Evolutionary conservation across 2,329 filamentous ascomycete genomes (phyloP), one percentile per base, ranked within the genome.

Genomic region (Fusarium citri): DNA sequence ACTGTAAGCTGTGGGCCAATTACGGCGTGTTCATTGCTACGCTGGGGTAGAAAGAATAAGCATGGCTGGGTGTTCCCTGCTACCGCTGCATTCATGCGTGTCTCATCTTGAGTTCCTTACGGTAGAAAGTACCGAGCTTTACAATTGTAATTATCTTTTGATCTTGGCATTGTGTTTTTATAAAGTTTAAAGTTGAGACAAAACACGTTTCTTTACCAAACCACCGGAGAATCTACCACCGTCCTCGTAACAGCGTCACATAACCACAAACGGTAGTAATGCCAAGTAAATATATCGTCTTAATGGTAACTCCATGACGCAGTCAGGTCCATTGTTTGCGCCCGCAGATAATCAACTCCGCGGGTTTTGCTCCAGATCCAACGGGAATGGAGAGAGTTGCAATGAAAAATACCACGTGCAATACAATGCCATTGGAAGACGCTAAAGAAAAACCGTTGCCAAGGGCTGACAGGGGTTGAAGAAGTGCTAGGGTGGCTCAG

Each of bases 371-470:
- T 20, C 10, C 18, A 54, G 20, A 6, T 25, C 10, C 34, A 28
- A 14, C 22, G 40, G 12, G 37, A 59, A 12, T 26, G 28, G 46
- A 22, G 34, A 28, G 11, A 46, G 50, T 60, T 42, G n/a, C 50
- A 55, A 37, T 37, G 34, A n/a, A 12, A 37, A 37, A 37, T 37
- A 37, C 34, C 34, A 37, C 18, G n/a, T 34, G 31, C 9, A 34
- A 34, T 37, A 18, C 18, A 37, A 37, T 37, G 18, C 34, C 10
- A 37, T n/a, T 37, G 18, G 34, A 12, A 37, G 18, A 16, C 31
- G 34, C 34, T n/a, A 37, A 16, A 26, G 43, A 59, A 26, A 48
- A 59, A 20, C 51, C 62, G 60, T 64, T 64, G 62, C 62, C 60
- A 64, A 64, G 62, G 26, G 15, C 14, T 34, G 40, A 55, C 53